A percentile compares a stretch with the other conserved stretches of the same genome.
Evolutionary conservation across 768 basidiomycete species (phyloP).

Genomic region (Leccinum fibrillosum): DNA sequence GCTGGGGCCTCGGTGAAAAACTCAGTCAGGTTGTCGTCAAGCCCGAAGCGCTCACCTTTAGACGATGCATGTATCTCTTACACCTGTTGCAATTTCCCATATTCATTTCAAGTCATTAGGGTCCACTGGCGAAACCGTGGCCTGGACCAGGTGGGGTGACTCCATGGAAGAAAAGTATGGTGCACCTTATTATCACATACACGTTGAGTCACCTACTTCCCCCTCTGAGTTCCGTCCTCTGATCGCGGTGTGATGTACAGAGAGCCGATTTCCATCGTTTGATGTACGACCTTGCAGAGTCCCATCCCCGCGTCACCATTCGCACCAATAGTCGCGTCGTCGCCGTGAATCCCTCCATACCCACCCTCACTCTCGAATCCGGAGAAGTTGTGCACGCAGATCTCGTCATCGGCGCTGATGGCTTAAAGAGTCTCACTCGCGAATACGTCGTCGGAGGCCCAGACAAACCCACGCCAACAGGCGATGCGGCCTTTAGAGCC

Average conservation of each 20-base stretch:
- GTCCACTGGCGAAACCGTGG: conserved; percentile 34
- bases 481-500: conserved; percentile 62
- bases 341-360: conserved; percentile 30
- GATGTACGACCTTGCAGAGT: conserved; percentile 34
- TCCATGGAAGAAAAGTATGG: conserved; percentile 31
- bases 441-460: conserved; percentile 47
- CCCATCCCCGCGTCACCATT: conserved; percentile 34
- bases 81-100: neutral
- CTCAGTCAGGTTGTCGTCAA: conserved; percentile 37
- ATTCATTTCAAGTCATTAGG: conserved; percentile 1
- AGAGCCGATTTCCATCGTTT: conserved; percentile 48
- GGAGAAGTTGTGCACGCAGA: conserved; percentile 44
- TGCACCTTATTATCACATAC: conserved; percentile 33
- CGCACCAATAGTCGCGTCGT: conserved; percentile 36
- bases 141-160: conserved; percentile 35
- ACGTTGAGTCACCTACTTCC: conserved; percentile 24
- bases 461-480: conserved; percentile 49
- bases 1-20: conserved; percentile 48
- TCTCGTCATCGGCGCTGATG: conserved; percentile 49
- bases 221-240: neutral
- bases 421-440: conserved; percentile 49
- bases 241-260: conserved; percentile 5
- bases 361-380: conserved; percentile 38
- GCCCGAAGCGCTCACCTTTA: conserved; percentile 38
- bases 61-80: conserved; percentile 44